phyloP scores from a whole-genome alignment of 1,139 yeast genomes.

The Taphrina communis region DNA sequence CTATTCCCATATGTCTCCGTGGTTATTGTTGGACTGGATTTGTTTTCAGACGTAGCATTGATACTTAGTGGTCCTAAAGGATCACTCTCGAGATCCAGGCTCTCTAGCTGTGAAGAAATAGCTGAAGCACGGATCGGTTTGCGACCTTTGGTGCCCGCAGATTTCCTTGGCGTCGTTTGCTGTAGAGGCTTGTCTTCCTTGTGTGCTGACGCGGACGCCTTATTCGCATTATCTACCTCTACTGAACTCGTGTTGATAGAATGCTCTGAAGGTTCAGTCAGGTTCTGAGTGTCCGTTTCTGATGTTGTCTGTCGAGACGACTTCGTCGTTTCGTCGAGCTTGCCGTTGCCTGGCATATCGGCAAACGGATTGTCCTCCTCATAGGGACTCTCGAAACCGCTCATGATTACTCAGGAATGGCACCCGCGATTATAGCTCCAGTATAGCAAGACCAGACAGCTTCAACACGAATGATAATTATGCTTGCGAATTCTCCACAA shows the following conservation, averaged over 20 bases:
- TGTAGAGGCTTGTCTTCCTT: neutral
- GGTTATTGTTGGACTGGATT: neutral
- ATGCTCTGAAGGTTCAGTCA: neutral
- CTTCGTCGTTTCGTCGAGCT: constrained; percentile 1
- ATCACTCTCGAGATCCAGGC: constrained; percentile 33
- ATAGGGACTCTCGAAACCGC: constrained; percentile 33
- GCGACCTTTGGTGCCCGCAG: constrained; percentile 9
- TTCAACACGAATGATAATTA: no score
- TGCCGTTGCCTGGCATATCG: constrained; percentile 32
- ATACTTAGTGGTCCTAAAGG: constrained; percentile 37
- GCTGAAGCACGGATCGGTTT: constrained; percentile 39
- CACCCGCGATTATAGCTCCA: no score
- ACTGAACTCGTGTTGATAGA: neutral
- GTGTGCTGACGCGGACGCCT: neutral
- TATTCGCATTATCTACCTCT: neutral
- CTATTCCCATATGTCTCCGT: neutral
- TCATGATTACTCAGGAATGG: constrained; percentile 4
- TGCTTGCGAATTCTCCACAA: no score
- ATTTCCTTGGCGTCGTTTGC: constrained; percentile 3
- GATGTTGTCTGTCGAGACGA: neutral
- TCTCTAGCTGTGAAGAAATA: constrained; percentile 32
- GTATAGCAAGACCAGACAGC: no score
- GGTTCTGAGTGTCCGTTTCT: neutral
- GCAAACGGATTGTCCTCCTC: constrained; percentile 41
- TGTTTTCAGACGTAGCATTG: constrained; percentile 4